A percentile compares a stretch with the other conserved stretches of the same genome.
Evolutionary conservation across 129 eudicot genomes (phyloP).

Genomic region (Arctium minus): DNA sequence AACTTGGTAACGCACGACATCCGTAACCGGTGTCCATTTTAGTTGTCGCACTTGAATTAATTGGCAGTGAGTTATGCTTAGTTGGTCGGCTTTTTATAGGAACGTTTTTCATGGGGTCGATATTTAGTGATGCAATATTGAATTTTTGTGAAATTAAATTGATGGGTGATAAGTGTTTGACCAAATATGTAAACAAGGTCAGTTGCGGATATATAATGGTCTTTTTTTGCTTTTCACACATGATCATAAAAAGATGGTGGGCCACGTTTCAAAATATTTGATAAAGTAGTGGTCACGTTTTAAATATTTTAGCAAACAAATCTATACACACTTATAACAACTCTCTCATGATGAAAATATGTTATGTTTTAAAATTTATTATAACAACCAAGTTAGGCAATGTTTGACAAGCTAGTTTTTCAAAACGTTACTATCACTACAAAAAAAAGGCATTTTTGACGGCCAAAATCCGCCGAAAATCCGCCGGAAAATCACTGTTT

Average conservation of each 20-base stretch:
- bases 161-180: neutral
- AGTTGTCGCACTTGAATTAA: neutral
- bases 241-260: neutral
- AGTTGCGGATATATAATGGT: neutral
- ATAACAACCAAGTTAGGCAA: too few species aligned
- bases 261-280: neutral
- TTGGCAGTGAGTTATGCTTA: neutral
- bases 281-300: neutral
- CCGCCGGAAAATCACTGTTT: too few species aligned
- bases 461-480: too few species aligned
- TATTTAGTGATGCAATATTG: neutral
- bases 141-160: neutral
- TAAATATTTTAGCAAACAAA: neutral
- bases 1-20: neutral
- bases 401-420: too few species aligned
- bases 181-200: neutral
- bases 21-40: neutral
- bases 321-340: too few species aligned
- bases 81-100: neutral
- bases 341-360: too few species aligned
- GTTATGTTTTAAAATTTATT: too few species aligned
- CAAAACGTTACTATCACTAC: too few species aligned
- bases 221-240: neutral
- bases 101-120: neutral
- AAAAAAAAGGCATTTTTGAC: too few species aligned